Evolutionary conservation across 1,284 basidiomycete species (phyloP).

Genomic region (Trametes versicolor): DNA sequence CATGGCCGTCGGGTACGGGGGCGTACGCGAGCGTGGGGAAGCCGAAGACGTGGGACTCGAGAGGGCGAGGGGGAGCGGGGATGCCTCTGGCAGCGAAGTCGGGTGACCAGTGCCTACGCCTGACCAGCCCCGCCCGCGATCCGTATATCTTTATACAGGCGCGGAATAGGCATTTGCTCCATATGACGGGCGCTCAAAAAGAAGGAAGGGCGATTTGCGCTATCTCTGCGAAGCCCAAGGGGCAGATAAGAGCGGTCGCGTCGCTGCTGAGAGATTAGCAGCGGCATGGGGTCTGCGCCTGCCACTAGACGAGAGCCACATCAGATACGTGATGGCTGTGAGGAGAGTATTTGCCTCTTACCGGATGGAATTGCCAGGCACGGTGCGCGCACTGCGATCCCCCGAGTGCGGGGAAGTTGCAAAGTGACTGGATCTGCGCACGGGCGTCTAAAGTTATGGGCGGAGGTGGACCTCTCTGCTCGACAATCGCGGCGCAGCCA

Average conservation of each 20-base stretch:
- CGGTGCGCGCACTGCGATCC: not conserved
- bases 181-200: not conserved
- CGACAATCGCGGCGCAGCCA: constrained; percentile 1
- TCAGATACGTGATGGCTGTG: constrained; percentile 4
- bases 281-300: constrained; percentile 19
- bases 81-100: constrained; percentile 4
- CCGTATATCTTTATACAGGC: constrained; percentile 1
- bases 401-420: not conserved
- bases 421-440: not conserved
- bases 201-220: constrained; percentile 11
- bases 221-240: constrained; percentile 25
- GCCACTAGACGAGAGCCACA: not conserved
- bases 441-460: constrained; percentile 5
- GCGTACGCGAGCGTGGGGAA: not conserved
- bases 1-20: constrained; percentile 8
- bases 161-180: not conserved
- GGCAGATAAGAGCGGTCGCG: constrained; percentile 23
- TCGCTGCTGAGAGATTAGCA: constrained; percentile 26
- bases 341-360: not conserved
- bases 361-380: not conserved
- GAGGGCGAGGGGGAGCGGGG: constrained; percentile 1
- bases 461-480: not conserved
- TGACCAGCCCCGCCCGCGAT: not conserved
- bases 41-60: not conserved
- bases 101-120: constrained; percentile 5